Percentiles rank a stretch among this genome's conserved stretches.
Evolutionary conservation across 371 early-diverging fungal species (phyloP).

Genomic region (Racocetra persica): DNA sequence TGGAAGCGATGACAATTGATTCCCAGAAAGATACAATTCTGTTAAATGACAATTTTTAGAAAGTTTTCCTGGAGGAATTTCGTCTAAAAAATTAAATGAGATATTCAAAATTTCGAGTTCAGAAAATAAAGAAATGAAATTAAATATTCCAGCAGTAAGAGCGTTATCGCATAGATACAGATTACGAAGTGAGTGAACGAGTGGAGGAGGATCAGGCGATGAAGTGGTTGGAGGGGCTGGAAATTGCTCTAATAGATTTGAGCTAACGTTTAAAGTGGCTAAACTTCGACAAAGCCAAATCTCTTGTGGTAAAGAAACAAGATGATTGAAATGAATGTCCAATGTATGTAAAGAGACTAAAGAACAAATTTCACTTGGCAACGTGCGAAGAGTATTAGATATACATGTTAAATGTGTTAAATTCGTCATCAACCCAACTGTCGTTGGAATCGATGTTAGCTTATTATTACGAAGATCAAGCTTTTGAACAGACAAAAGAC

Average conservation of each 20-base stretch:
- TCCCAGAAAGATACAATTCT: constrained; percentile 88
- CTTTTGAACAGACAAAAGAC: constrained; percentile 61
- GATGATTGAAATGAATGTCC: constrained; percentile 75
- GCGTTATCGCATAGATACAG: constrained; percentile 85
- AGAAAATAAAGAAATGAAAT: constrained; percentile 72
- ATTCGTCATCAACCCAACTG: constrained; percentile 63
- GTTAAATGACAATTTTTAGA: constrained; percentile 63
- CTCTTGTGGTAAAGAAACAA: constrained; percentile 78
- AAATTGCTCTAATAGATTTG: constrained; percentile 78
- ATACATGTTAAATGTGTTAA: constrained; percentile 67
- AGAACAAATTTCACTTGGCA: constrained; percentile 69
- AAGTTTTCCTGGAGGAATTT: constrained; percentile 66
- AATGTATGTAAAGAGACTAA: constrained; percentile 61
- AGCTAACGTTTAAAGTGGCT: constrained; percentile 73
- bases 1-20: constrained; percentile 83
- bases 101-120: constrained; percentile 81
- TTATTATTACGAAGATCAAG: constrained; percentile 77
- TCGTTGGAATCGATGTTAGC: constrained; percentile 71
- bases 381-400: constrained; percentile 69
- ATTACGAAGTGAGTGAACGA: constrained; percentile 64
- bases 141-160: constrained; percentile 86
- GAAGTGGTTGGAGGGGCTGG: constrained; percentile 32
- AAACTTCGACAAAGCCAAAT: constrained; percentile 86
- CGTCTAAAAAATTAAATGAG: constrained; percentile 85
- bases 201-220: constrained; percentile 51